Evolutionary conservation across 257 asterid genomes (phyloP).

Genomic region (Handroanthus guayacan): DNA sequence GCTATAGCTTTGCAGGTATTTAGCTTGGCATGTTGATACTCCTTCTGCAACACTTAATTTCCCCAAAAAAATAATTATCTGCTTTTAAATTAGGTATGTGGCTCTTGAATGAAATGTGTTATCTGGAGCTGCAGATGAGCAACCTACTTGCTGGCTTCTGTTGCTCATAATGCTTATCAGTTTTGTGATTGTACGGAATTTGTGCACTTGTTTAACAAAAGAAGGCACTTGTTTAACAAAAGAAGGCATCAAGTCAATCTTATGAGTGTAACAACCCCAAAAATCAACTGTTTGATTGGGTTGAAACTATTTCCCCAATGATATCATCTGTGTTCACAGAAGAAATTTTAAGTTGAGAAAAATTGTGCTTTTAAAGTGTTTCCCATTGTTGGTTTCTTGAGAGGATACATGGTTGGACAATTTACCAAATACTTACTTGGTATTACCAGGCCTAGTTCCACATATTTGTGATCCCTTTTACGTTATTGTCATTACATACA

Average conservation of each 20-base stretch:
- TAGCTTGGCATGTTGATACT: background rate
- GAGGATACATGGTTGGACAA: background rate
- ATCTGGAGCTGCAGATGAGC: constrained; percentile 1
- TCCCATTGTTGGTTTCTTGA: background rate
- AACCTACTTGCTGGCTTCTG: background rate
- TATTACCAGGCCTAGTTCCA: background rate
- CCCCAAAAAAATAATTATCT: background rate
- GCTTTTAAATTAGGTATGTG: background rate
- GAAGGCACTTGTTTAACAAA: background rate
- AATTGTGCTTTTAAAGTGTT: background rate
- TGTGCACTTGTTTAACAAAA: constrained; percentile 10
- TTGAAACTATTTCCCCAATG: background rate
- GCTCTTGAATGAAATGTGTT: background rate
- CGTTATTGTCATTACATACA: background rate
- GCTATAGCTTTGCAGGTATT: background rate
- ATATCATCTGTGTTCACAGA: background rate
- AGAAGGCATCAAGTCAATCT: constrained; percentile 2
- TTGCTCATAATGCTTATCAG: background rate
- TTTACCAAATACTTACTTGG: constrained; percentile 21
- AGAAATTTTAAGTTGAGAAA: background rate
- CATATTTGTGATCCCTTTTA: background rate
- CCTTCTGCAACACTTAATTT: background rate
- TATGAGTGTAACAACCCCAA: background rate
- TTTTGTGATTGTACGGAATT: constrained; percentile 2
- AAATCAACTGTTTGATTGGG: background rate